Conservation (phyloP, 2,329 filamentous ascomycete species). For the Penicillium sp. region DNA sequence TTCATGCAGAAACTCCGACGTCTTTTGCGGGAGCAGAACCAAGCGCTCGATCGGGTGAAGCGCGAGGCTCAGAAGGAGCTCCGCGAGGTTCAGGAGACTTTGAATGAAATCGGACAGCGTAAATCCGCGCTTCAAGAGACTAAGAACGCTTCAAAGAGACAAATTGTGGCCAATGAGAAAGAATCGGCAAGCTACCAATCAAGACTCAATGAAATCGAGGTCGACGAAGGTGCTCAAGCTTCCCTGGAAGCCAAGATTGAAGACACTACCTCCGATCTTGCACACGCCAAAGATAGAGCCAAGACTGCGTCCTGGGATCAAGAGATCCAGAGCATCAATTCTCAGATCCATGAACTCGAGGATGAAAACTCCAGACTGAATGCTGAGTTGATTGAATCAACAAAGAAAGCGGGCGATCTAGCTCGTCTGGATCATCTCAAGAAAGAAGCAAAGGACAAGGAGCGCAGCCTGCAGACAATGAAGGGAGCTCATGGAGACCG, state of each 20-base stretch:
- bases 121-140: slow-evolving; percentile 71
- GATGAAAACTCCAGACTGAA: slow-evolving; percentile 69
- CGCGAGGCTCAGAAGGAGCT: slow-evolving; percentile 72
- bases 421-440: slow-evolving; percentile 81
- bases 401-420: slow-evolving; percentile 73
- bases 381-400: slow-evolving; percentile 79
- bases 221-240: slow-evolving; percentile 82
- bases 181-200: slow-evolving; percentile 65
- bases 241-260: slow-evolving; percentile 70
- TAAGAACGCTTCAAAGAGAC: slow-evolving; percentile 69
- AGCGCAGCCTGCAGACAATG: slow-evolving; percentile 74
- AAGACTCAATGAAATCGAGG: slow-evolving; percentile 68
- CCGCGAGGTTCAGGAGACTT: slow-evolving; percentile 65
- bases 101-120: slow-evolving; percentile 71
- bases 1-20: slow-evolving; percentile 78
- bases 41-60: slow-evolving; percentile 70
- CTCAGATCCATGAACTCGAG: slow-evolving; percentile 67
- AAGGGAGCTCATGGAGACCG: slow-evolving; percentile 70
- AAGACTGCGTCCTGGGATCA: slow-evolving; percentile 66
- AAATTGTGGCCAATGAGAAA: slow-evolving; percentile 71
- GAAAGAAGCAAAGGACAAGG: slow-evolving; percentile 72
- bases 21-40: slow-evolving; percentile 73
- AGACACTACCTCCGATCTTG: slow-evolving; percentile 64
- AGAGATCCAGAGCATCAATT: slow-evolving; percentile 65
- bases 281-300: slow-evolving; percentile 61